Conservation (phyloP, 352 stramenopile species). For the Phytophthora syringae region DNA sequence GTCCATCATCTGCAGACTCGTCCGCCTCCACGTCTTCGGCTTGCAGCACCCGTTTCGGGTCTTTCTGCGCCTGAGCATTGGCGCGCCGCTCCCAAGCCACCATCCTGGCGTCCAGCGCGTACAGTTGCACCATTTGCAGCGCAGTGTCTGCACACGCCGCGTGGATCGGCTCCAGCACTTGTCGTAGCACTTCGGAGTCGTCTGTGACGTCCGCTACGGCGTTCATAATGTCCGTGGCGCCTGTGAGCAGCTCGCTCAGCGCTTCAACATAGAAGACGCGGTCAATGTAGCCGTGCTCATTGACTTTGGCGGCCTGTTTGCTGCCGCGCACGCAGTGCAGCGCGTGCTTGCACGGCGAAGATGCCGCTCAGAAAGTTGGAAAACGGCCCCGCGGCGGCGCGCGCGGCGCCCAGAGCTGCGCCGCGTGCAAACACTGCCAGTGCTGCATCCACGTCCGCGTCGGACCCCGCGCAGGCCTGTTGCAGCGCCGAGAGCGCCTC, state of each 20-base stretch:
- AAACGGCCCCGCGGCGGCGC: slow-evolving; percentile 41
- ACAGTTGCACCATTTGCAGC: slow-evolving; percentile 79
- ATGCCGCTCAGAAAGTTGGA: slow-evolving; percentile 51
- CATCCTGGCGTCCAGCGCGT: slow-evolving; percentile 76
- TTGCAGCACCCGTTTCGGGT: slow-evolving; percentile 30
- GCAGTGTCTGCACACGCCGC: slow-evolving; percentile 52
- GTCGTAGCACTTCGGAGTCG: slow-evolving; percentile 43
- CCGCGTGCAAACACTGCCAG: slow-evolving; percentile 65
- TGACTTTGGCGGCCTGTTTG: slow-evolving; percentile 67
- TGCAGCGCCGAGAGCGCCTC: slow-evolving; percentile 53
- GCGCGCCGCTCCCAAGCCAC: slow-evolving; percentile 78
- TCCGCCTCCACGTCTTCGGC: slow-evolving; percentile 61
- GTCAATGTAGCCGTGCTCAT: slow-evolving; percentile 87
- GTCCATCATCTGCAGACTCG: slow-evolving; percentile 89
- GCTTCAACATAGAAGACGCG: slow-evolving; percentile 82
- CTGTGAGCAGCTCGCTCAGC: slow-evolving; percentile 73
- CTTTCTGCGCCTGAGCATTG: slow-evolving; percentile 58
- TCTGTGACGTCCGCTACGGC: slow-evolving; percentile 69
- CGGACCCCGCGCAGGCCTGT: slow-evolving; percentile 39
- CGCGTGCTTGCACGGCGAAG: slow-evolving; percentile 61
- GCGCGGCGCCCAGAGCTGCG: slow-evolving; percentile 43
- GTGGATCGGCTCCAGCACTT: slow-evolving; percentile 70
- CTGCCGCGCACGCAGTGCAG: slow-evolving; percentile 54
- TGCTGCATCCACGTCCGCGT: slow-evolving; percentile 57
- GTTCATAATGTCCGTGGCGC: slow-evolving; percentile 81